Base-by-base conservation (phyloP, 345 rosid genomes). In the Zanthoxylum bungeanum region DNA sequence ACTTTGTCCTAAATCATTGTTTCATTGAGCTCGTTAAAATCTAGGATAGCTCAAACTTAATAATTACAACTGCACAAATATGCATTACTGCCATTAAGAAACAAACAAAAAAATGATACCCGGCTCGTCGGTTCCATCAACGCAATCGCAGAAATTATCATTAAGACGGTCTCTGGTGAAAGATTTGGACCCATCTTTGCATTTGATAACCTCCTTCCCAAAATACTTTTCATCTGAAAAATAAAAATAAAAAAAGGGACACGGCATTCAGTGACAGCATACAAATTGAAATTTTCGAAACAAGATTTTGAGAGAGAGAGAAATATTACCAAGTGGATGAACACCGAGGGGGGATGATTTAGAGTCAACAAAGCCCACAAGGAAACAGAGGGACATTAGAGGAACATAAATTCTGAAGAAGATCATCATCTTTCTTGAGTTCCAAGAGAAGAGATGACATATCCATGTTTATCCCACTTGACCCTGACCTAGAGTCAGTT, bases 91-190 rank as follows among this genome's bases (percentile, higher is more conserved):
- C n/a, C n/a, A n/a, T n/a, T n/a, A n/a, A n/a, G n/a, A n/a, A n/a
- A n/a, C n/a, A n/a, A 31, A n/a, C 1, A 25, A 66, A 17, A 16
- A 34, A 53, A 24, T 6, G 66, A 64, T 84, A 95, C 99, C 99
- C 39, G 98, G 98, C 80, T 92, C 99, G 66, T 92, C 98, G 22
- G 97, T 95, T 37, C 99, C 98, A 36, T 95, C 99, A 64, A 85
- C 52, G 75, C 99, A 95, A 66, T 95, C 99, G 65, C 99, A 95
- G 83, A 84, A 95, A 77, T 95, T 70, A 70, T 95, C 99, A 33
- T 95, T 95, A 70, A 95, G 87, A 76, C 86, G 92, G 72, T 95
- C 96, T 74, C 83, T 84, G 39, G 82, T 39, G 80, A 95, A 91
- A 33, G 86, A 88, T 62, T 86, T 87, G 27, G 91, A 89, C 25